Base-by-base conservation (phyloP, 1,284 basidiomycete genomes). In the Pterulicium gracile region DNA sequence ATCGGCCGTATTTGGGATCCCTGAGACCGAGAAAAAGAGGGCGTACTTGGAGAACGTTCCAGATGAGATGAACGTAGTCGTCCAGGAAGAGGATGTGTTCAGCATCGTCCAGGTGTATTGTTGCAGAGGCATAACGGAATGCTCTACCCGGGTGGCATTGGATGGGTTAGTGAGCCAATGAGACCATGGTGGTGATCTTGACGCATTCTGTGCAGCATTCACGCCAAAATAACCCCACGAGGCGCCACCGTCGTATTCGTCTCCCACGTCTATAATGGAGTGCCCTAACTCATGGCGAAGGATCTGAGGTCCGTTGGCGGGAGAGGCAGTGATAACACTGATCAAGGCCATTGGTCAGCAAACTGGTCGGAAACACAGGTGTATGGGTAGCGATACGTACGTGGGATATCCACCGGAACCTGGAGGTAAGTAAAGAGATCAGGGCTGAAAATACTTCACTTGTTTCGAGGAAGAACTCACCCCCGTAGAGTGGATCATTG, bases 281-380 rank as follows among this genome's bases (percentile, higher is more conserved):
- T 88, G 83, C 0, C 88, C 88, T 1, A 92, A 75, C 61, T 91
- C 88, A 56, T 90, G 88, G 4, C 87, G 75, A 20, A 91, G 70
- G 0, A 90, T 82, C 3, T 88, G 69, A 5, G 84, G 75, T 0
- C 88, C 87, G 49, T 91, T 92, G 5, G 78, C 68, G n/a, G 74
- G 60, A 0, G 87, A 89, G 0, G 87, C 77, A 1, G 88, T 92
- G 51, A 87, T 81, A 7, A 88, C 78, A 1, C 87, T 89, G 55
- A 19, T 39, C n/a, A 32, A 24, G 20, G 42, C 21, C 24, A 42
- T 49, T n/a, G n/a, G n/a, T n/a, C n/a, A n/a, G n/a, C n/a, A n/a
- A n/a, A n/a, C n/a, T n/a, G n/a, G n/a, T n/a, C n/a, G 40, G 51
- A 47, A 44, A 20, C 14, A 32, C 46, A 17, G 46, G 48, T 27